phyloP scores from a whole-genome alignment of 116 monocot species.

The Trichopus zeylanicus region DNA sequence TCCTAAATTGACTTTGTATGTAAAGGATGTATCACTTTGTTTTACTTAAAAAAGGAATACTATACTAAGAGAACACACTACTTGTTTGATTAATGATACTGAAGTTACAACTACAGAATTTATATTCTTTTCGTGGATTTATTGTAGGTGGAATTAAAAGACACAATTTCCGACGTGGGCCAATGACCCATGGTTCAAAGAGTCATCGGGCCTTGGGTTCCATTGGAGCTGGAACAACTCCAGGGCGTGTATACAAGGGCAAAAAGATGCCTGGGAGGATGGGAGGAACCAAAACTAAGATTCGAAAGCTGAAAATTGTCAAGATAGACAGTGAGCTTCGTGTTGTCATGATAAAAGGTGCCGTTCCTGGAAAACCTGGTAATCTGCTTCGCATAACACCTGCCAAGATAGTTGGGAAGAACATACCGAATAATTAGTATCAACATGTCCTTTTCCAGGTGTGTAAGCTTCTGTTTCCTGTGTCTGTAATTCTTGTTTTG shows the following conservation, averaged over 20 bases:
- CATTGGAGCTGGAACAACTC: constrained; percentile 93
- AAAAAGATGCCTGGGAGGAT: constrained; percentile 98
- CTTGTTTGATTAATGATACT: background rate
- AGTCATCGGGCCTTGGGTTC: constrained; percentile 81
- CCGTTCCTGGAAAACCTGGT: constrained; percentile 89
- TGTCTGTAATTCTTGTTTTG: too few relatives aligned
- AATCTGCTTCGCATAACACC: constrained; percentile 87
- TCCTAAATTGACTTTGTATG: too few relatives aligned
- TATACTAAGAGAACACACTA: too few relatives aligned
- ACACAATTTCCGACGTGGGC: constrained; percentile 79
- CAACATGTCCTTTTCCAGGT: background rate
- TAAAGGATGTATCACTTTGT: too few relatives aligned
- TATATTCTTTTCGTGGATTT: background rate
- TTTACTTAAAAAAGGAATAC: too few relatives aligned
- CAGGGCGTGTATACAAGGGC: constrained; percentile 87
- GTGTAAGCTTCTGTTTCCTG: background rate
- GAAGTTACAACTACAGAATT: background rate
- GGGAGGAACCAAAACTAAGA: constrained; percentile 88
- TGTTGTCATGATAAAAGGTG: constrained; percentile 79
- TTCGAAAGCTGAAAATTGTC: constrained; percentile 78
- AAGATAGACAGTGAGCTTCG: constrained; percentile 84
- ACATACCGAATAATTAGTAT: constrained; percentile 76
- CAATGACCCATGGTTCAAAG: constrained; percentile 86
- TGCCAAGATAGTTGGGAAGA: constrained; percentile 88
- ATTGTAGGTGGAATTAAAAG: constrained; percentile 85